Evolutionary conservation across 495 filamentous ascomycete species (phyloP).

Genomic region (Clohesyomyces aquaticus): DNA sequence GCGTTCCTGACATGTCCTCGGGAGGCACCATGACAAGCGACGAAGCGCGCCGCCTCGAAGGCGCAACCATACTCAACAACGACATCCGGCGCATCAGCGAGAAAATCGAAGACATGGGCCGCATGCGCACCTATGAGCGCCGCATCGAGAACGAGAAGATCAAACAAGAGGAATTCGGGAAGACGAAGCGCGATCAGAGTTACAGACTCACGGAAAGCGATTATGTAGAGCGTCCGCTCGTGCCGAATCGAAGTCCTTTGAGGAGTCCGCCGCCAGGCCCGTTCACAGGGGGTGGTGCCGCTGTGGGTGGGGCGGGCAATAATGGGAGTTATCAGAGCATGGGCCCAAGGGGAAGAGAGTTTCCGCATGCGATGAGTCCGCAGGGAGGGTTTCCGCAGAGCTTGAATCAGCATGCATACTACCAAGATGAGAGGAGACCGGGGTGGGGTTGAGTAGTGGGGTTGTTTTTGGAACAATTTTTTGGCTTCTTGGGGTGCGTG

Average conservation of each 20-base stretch:
- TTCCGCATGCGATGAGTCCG: constrained; percentile 1
- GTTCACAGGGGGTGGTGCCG: background rate
- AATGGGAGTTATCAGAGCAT: background rate
- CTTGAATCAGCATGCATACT: constrained; percentile 5
- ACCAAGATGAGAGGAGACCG: constrained; percentile 12
- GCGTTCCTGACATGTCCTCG: no score
- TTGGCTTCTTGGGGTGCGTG: background rate
- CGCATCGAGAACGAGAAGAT: constrained; percentile 35
- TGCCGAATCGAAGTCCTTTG: constrained; percentile 20
- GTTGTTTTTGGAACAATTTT: no score
- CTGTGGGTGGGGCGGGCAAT: background rate
- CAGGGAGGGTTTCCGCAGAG: background rate
- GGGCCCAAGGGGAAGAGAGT: no score
- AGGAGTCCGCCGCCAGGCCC: constrained; percentile 11
- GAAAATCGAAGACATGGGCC: constrained; percentile 35
- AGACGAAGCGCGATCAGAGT: constrained; percentile 20
- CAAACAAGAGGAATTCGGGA: constrained; percentile 25
- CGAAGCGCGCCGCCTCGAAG: constrained; percentile 4
- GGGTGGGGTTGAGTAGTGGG: constrained; percentile 17
- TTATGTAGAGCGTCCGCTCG: constrained; percentile 7
- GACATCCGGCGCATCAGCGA: constrained; percentile 34
- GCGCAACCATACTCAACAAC: constrained; percentile 30
- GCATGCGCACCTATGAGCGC: constrained; percentile 6
- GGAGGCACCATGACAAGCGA: background rate
- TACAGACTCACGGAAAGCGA: constrained; percentile 32